Evolutionary conservation across 2,329 filamentous ascomycete species (phyloP).

Genomic region (Microcyclospora pomicola): DNA sequence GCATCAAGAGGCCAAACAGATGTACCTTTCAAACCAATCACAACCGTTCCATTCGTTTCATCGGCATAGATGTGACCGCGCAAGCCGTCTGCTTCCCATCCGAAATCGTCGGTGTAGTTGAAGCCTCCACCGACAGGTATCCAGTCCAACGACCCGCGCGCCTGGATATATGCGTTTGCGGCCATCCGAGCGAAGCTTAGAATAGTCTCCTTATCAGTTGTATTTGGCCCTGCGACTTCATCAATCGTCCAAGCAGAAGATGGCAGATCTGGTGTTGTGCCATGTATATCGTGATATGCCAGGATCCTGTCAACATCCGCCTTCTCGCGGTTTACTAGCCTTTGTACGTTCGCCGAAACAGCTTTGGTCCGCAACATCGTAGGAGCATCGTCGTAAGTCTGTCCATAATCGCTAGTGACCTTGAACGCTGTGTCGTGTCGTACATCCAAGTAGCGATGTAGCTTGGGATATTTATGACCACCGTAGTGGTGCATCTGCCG

Average conservation of each 20-base stretch:
- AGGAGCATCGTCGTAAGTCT: slow-evolving; percentile 26
- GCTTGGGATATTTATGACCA: slow-evolving; percentile 58
- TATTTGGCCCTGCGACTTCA: slow-evolving; percentile 61
- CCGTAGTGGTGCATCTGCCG: slow-evolving; percentile 91
- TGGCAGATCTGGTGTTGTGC: slow-evolving; percentile 53
- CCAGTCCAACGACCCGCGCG: slow-evolving; percentile 63
- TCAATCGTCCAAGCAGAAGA: slow-evolving; percentile 73
- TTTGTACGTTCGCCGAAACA: slow-evolving; percentile 52
- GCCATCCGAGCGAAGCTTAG: slow-evolving; percentile 78
- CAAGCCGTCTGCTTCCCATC: slow-evolving; percentile 80
- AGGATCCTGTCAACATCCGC: slow-evolving; percentile 68
- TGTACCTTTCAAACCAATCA: slow-evolving; percentile 77
- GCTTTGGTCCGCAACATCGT: slow-evolving; percentile 29
- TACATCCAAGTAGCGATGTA: slow-evolving; percentile 68
- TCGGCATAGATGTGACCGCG: slow-evolving; percentile 89
- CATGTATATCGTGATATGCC: slow-evolving; percentile 53
- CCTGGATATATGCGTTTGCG: slow-evolving; percentile 72
- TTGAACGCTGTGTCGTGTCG: slow-evolving; percentile 36
- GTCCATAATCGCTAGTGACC: slow-evolving; percentile 16
- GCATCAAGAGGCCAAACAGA: slow-evolving; percentile 7
- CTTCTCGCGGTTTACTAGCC: slow-evolving; percentile 64
- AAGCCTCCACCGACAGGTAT: slow-evolving; percentile 63
- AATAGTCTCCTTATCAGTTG: slow-evolving; percentile 74
- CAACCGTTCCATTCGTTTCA: slow-evolving; percentile 67
- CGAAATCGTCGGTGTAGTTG: slow-evolving; percentile 80